Evolutionary conservation across 331 rosid species (phyloP).

Genomic region (Acacia concinna): DNA sequence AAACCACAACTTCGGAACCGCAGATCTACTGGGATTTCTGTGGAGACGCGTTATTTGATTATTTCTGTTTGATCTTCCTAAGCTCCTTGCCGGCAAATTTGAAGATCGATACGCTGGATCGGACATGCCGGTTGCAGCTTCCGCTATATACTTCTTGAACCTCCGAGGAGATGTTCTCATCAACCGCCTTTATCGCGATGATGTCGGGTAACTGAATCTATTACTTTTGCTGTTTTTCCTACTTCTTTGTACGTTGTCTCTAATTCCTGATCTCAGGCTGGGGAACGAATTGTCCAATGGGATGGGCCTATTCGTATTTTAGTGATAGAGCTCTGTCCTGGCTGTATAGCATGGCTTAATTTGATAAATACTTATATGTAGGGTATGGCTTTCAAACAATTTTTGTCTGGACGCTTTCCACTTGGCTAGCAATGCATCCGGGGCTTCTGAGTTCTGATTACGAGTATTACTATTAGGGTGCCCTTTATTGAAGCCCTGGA

Average conservation of each 20-base stretch:
- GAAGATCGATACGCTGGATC: slow-evolving; percentile 55
- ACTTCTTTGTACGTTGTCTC: background rate
- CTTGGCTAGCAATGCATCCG: slow-evolving; percentile 1
- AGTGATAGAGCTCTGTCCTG: slow-evolving; percentile 3
- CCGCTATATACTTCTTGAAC: slow-evolving; percentile 90
- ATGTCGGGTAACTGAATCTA: slow-evolving; percentile 69
- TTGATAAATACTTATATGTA: slow-evolving; percentile 9
- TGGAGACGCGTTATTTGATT: slow-evolving; percentile 7
- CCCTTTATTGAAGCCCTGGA: slow-evolving; percentile 13
- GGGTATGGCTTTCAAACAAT: background rate
- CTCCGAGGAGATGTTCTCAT: slow-evolving; percentile 99
- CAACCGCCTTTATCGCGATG: slow-evolving; percentile 97
- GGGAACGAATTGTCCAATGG: background rate
- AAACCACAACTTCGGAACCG: background rate
- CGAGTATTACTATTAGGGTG: background rate
- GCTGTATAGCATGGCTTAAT: background rate
- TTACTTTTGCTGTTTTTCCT: background rate
- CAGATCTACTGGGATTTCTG: slow-evolving; percentile 27
- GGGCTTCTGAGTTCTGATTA: background rate
- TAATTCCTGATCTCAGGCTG: background rate
- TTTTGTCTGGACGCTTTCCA: background rate
- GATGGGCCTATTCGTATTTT: background rate
- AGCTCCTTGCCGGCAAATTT: slow-evolving; percentile 27
- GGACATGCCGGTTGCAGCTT: slow-evolving; percentile 99
- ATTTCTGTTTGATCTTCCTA: slow-evolving; percentile 19